Base-by-base conservation (phyloP, 2,329 filamentous ascomycete species). In the Nothophoma quercina region DNA sequence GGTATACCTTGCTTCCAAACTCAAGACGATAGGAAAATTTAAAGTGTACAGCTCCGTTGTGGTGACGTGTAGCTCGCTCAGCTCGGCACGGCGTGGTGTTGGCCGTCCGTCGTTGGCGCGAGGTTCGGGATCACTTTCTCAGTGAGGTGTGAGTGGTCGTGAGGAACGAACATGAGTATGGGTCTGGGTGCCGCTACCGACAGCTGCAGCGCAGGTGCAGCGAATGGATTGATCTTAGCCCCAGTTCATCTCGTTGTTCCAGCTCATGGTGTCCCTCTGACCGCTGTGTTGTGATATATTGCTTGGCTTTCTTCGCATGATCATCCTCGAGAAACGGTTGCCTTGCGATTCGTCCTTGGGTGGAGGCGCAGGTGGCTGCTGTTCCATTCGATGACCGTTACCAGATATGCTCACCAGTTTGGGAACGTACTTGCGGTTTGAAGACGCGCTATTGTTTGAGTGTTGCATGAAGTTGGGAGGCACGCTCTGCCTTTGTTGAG, bases 91-190 rank as follows among this genome's bases (percentile, higher is more conserved):
- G 50, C 42, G 32, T 15, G 18, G 32, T 42, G 36, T 19, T 29
- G 16, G 28, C n/a, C 28, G 19, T 48, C 45, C 44, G 35, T 43
- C 39, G 47, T 51, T 56, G 57, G 58, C 30, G 47, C 66, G 70
- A 71, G 70, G 69, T 71, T 72, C 70, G 70, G 68, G 64, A 67
- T 71, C 70, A 73, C 70, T 71, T 73, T 71, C 62, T 65, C 68
- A 72, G 69, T 72, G 70, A 71, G 55, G 58, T 49, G 43, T 39
- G 22, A 29, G 16, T 29, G 35, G 13, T 25, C 22, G 33, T 32
- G 28, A 29, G n/a, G 12, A 6, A 26, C 15, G 26, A n/a, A n/a
- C 9, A 16, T 16, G 32, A 16, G 32, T 29, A 21, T 16, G 13
- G 13, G 22, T 21, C 1, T 7, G 5, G 13, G n/a, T n/a, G n/a